These are phyloP conservation scores for Aureobasidium sp. DNA, from an alignment of 2,329 filamentous ascomycete genomes.

Conservation along the genomic window DNA sequence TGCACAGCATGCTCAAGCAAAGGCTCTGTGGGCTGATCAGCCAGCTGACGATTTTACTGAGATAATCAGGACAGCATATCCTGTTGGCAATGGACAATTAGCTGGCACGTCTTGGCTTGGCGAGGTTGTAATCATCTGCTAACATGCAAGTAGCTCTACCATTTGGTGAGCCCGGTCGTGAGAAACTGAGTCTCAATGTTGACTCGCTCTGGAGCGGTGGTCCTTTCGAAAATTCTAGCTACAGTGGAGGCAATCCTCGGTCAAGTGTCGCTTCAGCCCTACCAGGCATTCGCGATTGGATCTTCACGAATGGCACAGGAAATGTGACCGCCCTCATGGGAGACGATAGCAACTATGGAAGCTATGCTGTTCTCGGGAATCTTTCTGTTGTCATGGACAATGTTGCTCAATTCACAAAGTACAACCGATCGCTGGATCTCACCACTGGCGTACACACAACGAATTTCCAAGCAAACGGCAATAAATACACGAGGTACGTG, in stretches of 20 bases:
- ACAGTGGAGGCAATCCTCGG: constrained; percentile 43
- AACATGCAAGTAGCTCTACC: constrained; percentile 32
- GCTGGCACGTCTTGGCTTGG: constrained; percentile 29
- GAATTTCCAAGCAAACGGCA: constrained; percentile 24
- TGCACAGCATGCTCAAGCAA: background rate
- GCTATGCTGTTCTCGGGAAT: constrained; percentile 43
- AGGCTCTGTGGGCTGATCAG: constrained; percentile 15
- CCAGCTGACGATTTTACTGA: constrained; percentile 14
- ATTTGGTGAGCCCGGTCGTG: constrained; percentile 38
- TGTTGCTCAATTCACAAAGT: constrained; percentile 28
- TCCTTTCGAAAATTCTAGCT: constrained; percentile 40
- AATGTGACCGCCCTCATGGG: constrained; percentile 37
- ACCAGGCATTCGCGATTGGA: constrained; percentile 39
- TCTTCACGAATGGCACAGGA: constrained; percentile 46
- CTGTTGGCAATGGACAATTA: constrained; percentile 45
- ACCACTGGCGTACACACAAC: constrained; percentile 36
- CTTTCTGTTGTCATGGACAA: constrained; percentile 36
- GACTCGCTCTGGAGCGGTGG: constrained; percentile 48
- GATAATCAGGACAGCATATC: constrained; percentile 29
- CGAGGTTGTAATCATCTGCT: background rate
- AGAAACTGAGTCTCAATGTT: constrained; percentile 41
- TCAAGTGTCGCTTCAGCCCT: constrained; percentile 23
- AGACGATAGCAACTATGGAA: constrained; percentile 37
- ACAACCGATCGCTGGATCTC: constrained; percentile 41
- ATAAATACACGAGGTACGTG: constrained; percentile 24